Evolutionary conservation across 2,329 filamentous ascomycete genomes (phyloP).

Genomic region (Monosporascus sp.): DNA sequence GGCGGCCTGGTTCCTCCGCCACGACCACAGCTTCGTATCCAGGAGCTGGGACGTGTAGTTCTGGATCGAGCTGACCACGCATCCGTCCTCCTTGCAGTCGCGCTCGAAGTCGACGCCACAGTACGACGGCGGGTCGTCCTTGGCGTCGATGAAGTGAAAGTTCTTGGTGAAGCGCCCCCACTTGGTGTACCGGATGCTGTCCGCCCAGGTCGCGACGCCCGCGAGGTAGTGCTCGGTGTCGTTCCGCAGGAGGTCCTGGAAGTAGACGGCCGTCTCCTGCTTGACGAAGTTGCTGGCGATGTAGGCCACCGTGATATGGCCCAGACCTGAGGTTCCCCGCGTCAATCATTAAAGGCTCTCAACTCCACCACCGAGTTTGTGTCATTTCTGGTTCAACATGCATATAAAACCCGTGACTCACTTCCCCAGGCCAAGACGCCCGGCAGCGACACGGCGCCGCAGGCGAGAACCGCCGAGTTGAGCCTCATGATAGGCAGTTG

Average conservation of each 20-base stretch:
- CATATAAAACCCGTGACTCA: conserved; percentile 20
- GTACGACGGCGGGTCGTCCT: conserved; percentile 53
- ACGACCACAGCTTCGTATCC: conserved; percentile 38
- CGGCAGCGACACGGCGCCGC: conserved; percentile 28
- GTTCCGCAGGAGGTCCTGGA: conserved; percentile 53
- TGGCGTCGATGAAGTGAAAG: conserved; percentile 67
- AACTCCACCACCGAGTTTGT: background rate
- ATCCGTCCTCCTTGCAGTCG: conserved; percentile 59
- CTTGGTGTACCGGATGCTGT: conserved; percentile 59
- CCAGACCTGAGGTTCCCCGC: conserved; percentile 42
- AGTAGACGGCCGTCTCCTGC: conserved; percentile 48
- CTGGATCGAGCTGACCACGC: conserved; percentile 55
- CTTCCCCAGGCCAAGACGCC: conserved; percentile 37
- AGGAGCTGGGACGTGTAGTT: conserved; percentile 56
- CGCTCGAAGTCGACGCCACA: conserved; percentile 57
- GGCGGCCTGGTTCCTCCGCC: conserved; percentile 51
- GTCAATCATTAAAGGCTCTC: conserved; percentile 6
- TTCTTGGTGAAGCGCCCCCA: conserved; percentile 57
- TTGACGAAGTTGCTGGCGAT: conserved; percentile 56
- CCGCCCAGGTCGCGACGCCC: conserved; percentile 61
- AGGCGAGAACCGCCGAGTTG: conserved; percentile 15
- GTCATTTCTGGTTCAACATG: too few species aligned
- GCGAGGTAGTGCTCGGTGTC: conserved; percentile 54
- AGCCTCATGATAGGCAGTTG: conserved; percentile 23
- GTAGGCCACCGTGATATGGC: conserved; percentile 62